phyloP scores from a whole-genome alignment of 305 asterid genomes.

The Fraxinus sp. region DNA sequence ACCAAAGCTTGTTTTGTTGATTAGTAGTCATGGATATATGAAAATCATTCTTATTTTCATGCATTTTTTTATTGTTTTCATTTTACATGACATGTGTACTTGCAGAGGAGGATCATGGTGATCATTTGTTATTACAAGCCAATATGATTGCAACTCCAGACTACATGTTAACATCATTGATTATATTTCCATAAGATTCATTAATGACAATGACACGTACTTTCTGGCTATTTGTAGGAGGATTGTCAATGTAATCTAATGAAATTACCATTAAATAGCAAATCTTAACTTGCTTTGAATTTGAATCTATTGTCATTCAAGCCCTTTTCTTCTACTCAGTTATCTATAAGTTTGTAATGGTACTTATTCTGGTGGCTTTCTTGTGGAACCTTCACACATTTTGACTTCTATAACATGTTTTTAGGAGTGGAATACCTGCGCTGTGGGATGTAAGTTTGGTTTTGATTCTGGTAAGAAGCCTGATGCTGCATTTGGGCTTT shows the following conservation, averaged over 20 bases:
- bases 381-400: not conserved
- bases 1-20: not conserved
- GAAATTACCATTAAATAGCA: not conserved
- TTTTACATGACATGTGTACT: conserved; percentile 12
- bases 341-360: not conserved
- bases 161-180: conserved; percentile 10
- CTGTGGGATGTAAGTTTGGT: conserved; percentile 78
- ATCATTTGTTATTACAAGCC: conserved; percentile 19
- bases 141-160: conserved; percentile 9
- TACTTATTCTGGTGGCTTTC: not conserved
- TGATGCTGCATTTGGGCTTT: conserved; percentile 72
- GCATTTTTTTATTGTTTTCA: not conserved
- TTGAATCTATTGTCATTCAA: not conserved
- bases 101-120: not conserved
- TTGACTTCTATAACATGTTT: conserved; percentile 23
- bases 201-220: not conserved
- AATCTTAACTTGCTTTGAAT: not conserved
- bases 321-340: not conserved
- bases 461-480: conserved; percentile 37
- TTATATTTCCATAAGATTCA: conserved; percentile 19
- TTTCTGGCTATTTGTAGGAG: not conserved
- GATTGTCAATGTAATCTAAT: not conserved
- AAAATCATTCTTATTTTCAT: not conserved
- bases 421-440: conserved; percentile 71
- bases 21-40: not conserved